These are phyloP conservation scores for Cryptomeria japonica DNA, from an alignment of 75 land plant species.

Conservation along the genomic window DNA sequence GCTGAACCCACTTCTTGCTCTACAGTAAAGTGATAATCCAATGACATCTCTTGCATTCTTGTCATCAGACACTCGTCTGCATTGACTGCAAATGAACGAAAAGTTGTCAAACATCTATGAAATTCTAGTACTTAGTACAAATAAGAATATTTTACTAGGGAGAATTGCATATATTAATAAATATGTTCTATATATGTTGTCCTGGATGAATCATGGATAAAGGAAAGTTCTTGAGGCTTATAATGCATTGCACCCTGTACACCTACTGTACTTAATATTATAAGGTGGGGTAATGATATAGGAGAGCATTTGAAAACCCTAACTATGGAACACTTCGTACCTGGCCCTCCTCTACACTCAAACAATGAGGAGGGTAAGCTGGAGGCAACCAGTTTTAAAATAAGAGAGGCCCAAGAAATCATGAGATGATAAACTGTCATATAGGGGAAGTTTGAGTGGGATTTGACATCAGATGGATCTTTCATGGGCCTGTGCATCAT, in stretches of 20 bases:
- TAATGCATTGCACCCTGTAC: too few relatives aligned
- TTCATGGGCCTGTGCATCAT: background rate
- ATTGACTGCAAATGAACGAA: slow-evolving; percentile 42
- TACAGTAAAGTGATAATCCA: slow-evolving; percentile 45
- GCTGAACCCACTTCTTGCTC: slow-evolving; percentile 51
- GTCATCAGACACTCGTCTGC: slow-evolving; percentile 53
- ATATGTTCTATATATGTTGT: too few relatives aligned
- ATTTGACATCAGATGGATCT: background rate
- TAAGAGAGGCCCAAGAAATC: background rate
- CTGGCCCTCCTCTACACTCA: background rate
- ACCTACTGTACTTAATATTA: too few relatives aligned
- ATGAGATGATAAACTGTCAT: background rate
- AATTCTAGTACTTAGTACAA: background rate
- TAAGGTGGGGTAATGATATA: too few relatives aligned
- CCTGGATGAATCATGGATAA: too few relatives aligned
- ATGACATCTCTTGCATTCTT: slow-evolving; percentile 52
- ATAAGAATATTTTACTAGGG: background rate
- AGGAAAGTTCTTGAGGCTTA: too few relatives aligned
- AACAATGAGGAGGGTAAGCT: background rate
- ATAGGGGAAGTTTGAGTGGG: background rate
- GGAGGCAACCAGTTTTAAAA: background rate
- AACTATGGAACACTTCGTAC: background rate
- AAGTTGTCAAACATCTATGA: background rate
- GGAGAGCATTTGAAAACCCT: too few relatives aligned
- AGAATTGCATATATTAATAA: too few relatives aligned